Percentiles rank a stretch among this genome's conserved stretches.
These are phyloP conservation scores for Neolentinus lepideus DNA, from an alignment of 1,284 basidiomycete genomes.

Conservation along the genomic window DNA sequence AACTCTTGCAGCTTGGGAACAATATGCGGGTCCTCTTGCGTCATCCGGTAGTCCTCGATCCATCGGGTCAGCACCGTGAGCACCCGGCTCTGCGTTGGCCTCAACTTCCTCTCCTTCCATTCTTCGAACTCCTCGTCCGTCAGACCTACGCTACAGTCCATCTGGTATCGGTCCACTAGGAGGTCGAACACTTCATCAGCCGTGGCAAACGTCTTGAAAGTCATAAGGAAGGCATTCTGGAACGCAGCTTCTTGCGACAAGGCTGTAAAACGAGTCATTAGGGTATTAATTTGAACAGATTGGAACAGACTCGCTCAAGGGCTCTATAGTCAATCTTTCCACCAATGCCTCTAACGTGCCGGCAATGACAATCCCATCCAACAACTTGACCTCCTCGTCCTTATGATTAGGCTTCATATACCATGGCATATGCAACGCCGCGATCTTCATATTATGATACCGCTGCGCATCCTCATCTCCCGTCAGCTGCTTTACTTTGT, in stretches of 20 bases:
- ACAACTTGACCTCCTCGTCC: constrained; percentile 47
- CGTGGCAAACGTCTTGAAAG: constrained; percentile 72
- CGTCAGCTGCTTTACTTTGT: constrained; percentile 34
- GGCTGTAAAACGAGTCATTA: constrained; percentile 22
- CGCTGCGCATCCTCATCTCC: constrained; percentile 37
- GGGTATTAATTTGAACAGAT: constrained; percentile 13
- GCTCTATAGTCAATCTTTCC: constrained; percentile 59
- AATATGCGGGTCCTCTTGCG: constrained; percentile 59
- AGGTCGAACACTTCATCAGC: constrained; percentile 62
- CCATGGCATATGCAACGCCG: constrained; percentile 41
- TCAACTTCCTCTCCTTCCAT: constrained; percentile 59
- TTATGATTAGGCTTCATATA: constrained; percentile 58
- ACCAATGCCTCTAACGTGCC: constrained; percentile 68
- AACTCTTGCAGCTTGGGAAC: constrained; percentile 50
- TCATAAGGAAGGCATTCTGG: constrained; percentile 67
- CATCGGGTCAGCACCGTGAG: constrained; percentile 51
- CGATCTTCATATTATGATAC: constrained; percentile 21
- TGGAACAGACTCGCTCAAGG: constrained; percentile 33
- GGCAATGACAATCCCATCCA: constrained; percentile 53
- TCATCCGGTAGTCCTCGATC: constrained; percentile 51
- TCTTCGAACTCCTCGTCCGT: constrained; percentile 45
- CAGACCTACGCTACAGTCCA: constrained; percentile 45
- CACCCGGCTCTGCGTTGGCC: constrained; percentile 48
- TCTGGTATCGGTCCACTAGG: constrained; percentile 57
- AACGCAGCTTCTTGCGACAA: constrained; percentile 42